Base-by-base conservation (phyloP, 257 asterid species). In the Nicotiana obtusifolia region DNA sequence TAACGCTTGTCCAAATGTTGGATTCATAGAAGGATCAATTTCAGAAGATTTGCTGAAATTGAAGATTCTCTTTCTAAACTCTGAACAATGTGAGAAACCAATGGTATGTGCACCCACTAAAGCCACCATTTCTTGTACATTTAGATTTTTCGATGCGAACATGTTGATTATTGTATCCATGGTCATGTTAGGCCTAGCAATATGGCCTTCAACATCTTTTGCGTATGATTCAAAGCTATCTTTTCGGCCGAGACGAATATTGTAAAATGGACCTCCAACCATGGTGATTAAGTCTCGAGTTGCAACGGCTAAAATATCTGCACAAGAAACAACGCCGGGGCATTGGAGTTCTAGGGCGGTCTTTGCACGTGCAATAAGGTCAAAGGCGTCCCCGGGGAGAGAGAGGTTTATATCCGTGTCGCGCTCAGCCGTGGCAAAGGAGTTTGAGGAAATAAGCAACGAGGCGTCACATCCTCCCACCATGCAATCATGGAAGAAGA, bases 381-480 rank as follows among this genome's bases (percentile, higher is more conserved):
- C 98, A 82, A 91, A 95, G 31, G 95, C 97, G 84, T 93, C 99
- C 7, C 99, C 98, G 1, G 97, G 95, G 82, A 93, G 93, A 85
- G 94, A 90, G 19, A 69, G 83, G 88, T 95, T 93, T 84, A 92
- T 80, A 31, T 91, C 91, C 7, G 83, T 78, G 81, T 95, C 97
- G 14, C 98, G 93, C 80, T 95, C 97, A n/a, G 95, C 86, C 0
- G 14, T 22, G 85, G 82, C 86, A 67, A 84, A 78, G 26, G 87
- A 26, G 86, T 82, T 88, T 85, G 97, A 89, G 76, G 95, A 20
- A 79, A 95, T 82, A 47, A 95, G 93, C 69, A 95, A 81, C 78
- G 99, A 93, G 54, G 94, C 95, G 83, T 95, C 99, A 82, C 98
- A 92, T 52, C 99, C 99, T 10, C 91, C 97, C 17, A 91, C 95